phyloP scores from a whole-genome alignment of 768 basidiomycete genomes.

The Mycena venus region DNA sequence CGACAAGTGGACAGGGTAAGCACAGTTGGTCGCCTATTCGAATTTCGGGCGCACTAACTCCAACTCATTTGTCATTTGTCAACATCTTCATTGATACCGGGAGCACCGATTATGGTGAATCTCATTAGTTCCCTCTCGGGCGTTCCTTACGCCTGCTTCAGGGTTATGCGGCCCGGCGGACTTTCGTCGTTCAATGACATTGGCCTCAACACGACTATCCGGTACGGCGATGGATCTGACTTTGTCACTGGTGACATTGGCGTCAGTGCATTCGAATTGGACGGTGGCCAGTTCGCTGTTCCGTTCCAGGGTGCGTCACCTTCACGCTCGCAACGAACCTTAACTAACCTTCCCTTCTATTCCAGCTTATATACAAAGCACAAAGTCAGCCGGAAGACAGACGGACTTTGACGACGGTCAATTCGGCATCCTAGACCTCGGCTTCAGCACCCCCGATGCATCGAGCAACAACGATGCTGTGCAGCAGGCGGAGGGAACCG shows the following conservation, averaged over 20 bases:
- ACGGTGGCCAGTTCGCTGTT: not conserved
- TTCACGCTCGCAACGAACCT: too few relatives aligned
- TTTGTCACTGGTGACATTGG: slow-evolving; percentile 7
- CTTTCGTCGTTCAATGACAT: not conserved
- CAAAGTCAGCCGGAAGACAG: not conserved
- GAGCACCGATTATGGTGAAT: slow-evolving; percentile 10
- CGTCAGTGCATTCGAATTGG: not conserved
- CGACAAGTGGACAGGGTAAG: not conserved
- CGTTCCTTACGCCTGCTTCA: too few relatives aligned
- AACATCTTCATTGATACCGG: slow-evolving; percentile 6
- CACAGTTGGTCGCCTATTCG: too few relatives aligned
- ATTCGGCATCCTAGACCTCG: slow-evolving; percentile 5
- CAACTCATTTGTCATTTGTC: not conserved
- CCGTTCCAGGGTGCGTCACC: not conserved
- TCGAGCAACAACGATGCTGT: slow-evolving; percentile 1
- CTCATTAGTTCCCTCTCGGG: too few relatives aligned
- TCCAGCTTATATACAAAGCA: not conserved
- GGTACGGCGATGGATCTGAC: not conserved
- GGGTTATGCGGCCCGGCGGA: slow-evolving; percentile 6
- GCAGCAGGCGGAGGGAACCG: not conserved
- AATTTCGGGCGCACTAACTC: not conserved
- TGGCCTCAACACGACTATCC: not conserved
- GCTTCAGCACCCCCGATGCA: not conserved
- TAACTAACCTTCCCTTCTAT: too few relatives aligned
- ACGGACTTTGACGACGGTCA: not conserved